Evolutionary conservation across 768 basidiomycete genomes (phyloP).

Genomic region (Naganishia onofrii): DNA sequence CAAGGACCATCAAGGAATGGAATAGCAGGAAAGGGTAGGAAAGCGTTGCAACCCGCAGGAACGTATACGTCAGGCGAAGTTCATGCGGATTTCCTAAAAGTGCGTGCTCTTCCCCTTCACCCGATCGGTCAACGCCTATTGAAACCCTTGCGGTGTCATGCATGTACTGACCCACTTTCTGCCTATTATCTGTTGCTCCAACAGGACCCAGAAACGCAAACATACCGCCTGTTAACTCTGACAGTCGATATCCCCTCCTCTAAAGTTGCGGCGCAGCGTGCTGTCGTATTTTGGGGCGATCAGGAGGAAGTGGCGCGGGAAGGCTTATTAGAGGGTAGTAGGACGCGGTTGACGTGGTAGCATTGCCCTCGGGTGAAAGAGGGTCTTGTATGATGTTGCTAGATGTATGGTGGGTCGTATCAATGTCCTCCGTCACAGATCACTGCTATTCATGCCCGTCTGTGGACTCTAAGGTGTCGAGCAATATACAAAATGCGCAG

Average conservation of each 20-base stretch:
- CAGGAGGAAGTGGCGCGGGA: constrained; percentile 42
- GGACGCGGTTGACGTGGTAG: constrained; percentile 21
- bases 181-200: background rate
- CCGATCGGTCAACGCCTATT: background rate
- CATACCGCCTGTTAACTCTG: constrained; percentile 45
- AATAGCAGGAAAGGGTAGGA: background rate
- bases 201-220: constrained; percentile 44
- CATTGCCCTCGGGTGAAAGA: background rate
- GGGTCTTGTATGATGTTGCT: too few species aligned
- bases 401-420: background rate
- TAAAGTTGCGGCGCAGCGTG: constrained; percentile 32
- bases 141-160: background rate
- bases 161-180: background rate
- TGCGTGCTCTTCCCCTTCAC: constrained; percentile 29
- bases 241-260: constrained; percentile 48
- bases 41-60: constrained; percentile 45
- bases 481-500: too few species aligned
- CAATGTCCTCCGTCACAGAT: background rate
- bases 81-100: constrained; percentile 50
- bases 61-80: constrained; percentile 51
- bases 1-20: background rate
- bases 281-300: constrained; percentile 44
- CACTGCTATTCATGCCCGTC: too few species aligned
- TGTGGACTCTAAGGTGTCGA: too few species aligned
- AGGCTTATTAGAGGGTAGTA: constrained; percentile 40